These are phyloP conservation scores for Hypoxylon sp. DNA, from an alignment of 2,329 filamentous ascomycete species.

Conservation along the genomic window DNA sequence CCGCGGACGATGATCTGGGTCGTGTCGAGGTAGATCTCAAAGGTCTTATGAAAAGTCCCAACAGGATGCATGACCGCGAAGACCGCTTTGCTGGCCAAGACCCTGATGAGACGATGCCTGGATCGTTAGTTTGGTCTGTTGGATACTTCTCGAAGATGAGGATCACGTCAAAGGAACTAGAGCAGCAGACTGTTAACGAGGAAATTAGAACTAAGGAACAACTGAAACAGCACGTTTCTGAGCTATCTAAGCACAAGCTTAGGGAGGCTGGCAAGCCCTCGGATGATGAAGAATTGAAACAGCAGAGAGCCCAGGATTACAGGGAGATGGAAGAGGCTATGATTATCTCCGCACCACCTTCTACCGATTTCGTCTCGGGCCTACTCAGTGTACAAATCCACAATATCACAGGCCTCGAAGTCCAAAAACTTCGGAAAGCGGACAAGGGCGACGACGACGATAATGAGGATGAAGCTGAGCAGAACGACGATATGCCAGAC, in stretches of 20 bases:
- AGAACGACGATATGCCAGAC: constrained; percentile 75
- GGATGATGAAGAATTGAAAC: constrained; percentile 73
- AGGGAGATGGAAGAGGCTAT: constrained; percentile 73
- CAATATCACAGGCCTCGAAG: constrained; percentile 78
- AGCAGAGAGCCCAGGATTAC: constrained; percentile 77
- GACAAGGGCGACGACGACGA: constrained; percentile 64
- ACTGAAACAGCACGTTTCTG: constrained; percentile 70
- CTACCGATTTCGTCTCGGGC: constrained; percentile 73
- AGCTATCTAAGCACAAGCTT: constrained; percentile 72
- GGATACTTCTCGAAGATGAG: constrained; percentile 79
- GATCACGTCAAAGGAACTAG: constrained; percentile 73
- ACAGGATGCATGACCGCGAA: constrained; percentile 72
- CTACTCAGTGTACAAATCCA: constrained; percentile 80
- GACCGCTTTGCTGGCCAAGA: constrained; percentile 78
- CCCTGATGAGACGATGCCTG: constrained; percentile 76
- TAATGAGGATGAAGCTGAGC: constrained; percentile 70
- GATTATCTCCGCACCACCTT: constrained; percentile 77
- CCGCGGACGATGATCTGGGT: constrained; percentile 81
- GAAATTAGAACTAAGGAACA: constrained; percentile 71
- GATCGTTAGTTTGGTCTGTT: constrained; percentile 77
- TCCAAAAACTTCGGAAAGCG: constrained; percentile 71
- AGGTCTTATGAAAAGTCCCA: constrained; percentile 72
- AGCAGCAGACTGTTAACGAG: constrained; percentile 71
- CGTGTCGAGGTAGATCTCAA: constrained; percentile 79
- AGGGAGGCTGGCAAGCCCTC: constrained; percentile 73